Conservation (phyloP, 1,284 basidiomycete species). For the Ceratobasidium sp. region DNA sequence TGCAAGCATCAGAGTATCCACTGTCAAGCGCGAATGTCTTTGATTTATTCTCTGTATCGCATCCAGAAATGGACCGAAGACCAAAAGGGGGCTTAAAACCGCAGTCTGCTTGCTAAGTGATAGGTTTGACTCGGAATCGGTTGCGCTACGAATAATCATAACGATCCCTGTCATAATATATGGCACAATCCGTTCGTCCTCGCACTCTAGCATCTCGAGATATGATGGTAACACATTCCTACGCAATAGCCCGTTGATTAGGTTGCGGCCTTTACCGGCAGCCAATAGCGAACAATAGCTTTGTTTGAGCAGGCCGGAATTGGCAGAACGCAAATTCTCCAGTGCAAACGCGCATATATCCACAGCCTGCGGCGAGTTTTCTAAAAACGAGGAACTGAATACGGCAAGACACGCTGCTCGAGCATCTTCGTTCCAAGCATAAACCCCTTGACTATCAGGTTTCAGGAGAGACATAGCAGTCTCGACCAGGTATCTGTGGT, state of each 20-base stretch:
- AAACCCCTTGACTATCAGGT: neutral
- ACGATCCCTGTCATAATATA: neutral
- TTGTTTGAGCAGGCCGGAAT: slow-evolving; percentile 9
- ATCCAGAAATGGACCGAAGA: neutral
- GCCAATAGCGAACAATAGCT: neutral
- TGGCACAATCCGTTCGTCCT: slow-evolving; percentile 1
- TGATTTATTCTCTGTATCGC: neutral
- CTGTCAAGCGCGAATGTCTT: neutral
- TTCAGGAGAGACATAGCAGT: neutral
- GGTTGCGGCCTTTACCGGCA: neutral
- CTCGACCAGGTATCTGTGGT: slow-evolving; percentile 1
- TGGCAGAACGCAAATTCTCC: neutral
- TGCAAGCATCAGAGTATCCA: neutral
- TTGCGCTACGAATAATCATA: neutral
- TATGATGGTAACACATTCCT: neutral
- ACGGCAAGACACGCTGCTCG: neutral
- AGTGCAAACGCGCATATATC: neutral
- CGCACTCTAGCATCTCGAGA: neutral
- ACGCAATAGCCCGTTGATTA: neutral
- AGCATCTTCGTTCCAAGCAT: slow-evolving; percentile 1
- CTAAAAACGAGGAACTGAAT: neutral
- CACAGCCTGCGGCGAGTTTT: neutral
- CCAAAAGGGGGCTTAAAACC: neutral
- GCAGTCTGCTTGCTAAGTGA: neutral
- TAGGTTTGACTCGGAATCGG: neutral